Evolutionary conservation across 441 rosid genomes (phyloP), one percentile per base, ranked within the genome.

Genomic region (Daphne laureola): DNA sequence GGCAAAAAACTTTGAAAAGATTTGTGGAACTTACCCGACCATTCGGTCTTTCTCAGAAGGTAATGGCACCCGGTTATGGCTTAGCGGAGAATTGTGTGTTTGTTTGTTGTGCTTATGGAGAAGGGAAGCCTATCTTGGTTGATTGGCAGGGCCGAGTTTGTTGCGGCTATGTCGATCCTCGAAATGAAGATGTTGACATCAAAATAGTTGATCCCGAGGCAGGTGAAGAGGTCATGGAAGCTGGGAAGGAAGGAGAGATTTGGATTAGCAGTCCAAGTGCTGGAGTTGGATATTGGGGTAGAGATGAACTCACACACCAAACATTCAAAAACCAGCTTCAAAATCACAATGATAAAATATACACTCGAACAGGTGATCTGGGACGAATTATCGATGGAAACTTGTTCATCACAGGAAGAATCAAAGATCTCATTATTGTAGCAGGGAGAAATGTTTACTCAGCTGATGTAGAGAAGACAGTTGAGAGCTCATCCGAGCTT

Each of bases 61-160:
- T 71, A 59, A 66, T 84, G 86, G 93, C 93, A 45, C 86, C 88
- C 43, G 93, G 93, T 52, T 84, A 84, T 68, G 89, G 93, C 44
- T 70, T 84, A 76, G 93, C 89, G 2, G 88, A 84, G 59, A 81
- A 84, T 51, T 81, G 88, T 57, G 88, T 84, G 40, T 84, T 84
- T 66, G 93, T 82, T 45, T 74, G 78, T 50, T 84, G 86, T 57
- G 93, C 93, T 14, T 82, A 59, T 65, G 89, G 93, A 23, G 78
- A 71, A 61, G 76, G 75, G 47, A 74, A 71, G 60, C 81, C 88
- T 7, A 74, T 82, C 66, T 62, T 71, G 59, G 60, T 81, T 54
- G 93, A 84, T 43, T 84, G 93, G 86, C 86, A 84, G 57, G 80
- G 81, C 58, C 69, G 88, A 66, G 73, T 84, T 41, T 82, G 86